A percentile compares a stretch with the other conserved stretches of the same genome.
These are phyloP conservation scores for Fraxinus baroniana DNA, from an alignment of 305 asterid species.

Conservation along the genomic window DNA sequence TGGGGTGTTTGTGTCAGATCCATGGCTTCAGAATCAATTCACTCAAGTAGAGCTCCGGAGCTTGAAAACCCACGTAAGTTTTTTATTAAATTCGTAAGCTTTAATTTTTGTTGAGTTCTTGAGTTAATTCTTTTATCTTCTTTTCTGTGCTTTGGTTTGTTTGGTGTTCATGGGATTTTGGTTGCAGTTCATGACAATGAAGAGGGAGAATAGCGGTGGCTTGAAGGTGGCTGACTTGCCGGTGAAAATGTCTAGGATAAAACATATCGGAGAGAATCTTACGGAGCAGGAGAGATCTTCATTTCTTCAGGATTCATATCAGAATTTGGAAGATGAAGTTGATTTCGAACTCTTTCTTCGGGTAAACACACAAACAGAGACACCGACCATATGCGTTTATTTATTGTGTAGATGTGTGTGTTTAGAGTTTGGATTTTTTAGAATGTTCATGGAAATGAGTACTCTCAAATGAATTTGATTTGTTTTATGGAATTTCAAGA, in stretches of 20 bases:
- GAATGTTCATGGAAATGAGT: background rate
- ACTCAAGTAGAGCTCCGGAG: slow-evolving; percentile 95
- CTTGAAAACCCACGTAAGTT: slow-evolving; percentile 73
- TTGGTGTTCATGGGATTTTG: background rate
- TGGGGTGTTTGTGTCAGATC: slow-evolving; percentile 90
- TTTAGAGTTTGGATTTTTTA: slow-evolving; percentile 16
- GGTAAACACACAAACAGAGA: slow-evolving; percentile 36
- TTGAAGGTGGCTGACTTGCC: slow-evolving; percentile 76
- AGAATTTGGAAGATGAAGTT: slow-evolving; percentile 64
- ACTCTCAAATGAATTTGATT: background rate
- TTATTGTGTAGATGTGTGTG: background rate
- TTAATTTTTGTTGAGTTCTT: too few relatives aligned
- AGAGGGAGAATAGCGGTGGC: slow-evolving; percentile 63
- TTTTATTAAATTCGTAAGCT: too few relatives aligned
- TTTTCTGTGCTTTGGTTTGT: background rate
- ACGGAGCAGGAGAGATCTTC: slow-evolving; percentile 75
- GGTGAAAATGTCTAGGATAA: slow-evolving; percentile 76
- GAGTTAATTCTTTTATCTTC: too few relatives aligned
- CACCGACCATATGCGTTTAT: background rate
- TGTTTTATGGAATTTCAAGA: background rate
- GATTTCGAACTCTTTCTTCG: slow-evolving; percentile 91
- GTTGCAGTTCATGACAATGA: slow-evolving; percentile 66
- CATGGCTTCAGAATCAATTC: slow-evolving; percentile 97
- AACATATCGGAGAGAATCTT: slow-evolving; percentile 81
- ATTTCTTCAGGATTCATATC: slow-evolving; percentile 65